These are phyloP conservation scores for Escallonia herrerae DNA, from an alignment of 129 eudicot genomes.

Conservation along the genomic window DNA sequence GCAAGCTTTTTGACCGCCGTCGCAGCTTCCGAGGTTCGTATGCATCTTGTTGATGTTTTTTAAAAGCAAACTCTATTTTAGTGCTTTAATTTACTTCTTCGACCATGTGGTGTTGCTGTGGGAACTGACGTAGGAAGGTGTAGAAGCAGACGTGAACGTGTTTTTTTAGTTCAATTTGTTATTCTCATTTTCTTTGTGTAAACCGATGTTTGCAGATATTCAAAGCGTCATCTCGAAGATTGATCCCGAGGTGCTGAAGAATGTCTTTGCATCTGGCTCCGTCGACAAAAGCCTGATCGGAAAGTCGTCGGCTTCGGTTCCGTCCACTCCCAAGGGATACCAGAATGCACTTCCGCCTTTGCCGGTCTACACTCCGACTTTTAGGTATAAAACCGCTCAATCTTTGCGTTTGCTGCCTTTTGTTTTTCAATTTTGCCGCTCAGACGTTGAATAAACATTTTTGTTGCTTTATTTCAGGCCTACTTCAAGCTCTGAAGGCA, in stretches of 20 bases:
- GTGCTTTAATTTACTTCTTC: neutral
- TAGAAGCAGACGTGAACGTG: neutral
- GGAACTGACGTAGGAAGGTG: neutral
- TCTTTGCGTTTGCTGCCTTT: neutral
- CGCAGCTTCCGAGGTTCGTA: constrained; percentile 35
- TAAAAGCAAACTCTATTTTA: neutral
- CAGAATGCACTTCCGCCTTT: neutral
- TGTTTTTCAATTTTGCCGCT: neutral
- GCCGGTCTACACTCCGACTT: constrained; percentile 27
- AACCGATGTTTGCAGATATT: constrained; percentile 25
- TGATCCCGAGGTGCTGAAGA: constrained; percentile 53
- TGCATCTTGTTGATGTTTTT: neutral
- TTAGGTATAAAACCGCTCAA: constrained; percentile 4
- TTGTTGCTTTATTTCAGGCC: neutral
- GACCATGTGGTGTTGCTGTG: neutral
- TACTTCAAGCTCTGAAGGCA: neutral
- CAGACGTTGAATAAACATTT: neutral
- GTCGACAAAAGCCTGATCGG: neutral
- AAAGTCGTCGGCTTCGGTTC: constrained; percentile 12
- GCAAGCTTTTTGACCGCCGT: constrained; percentile 36
- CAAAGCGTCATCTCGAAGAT: constrained; percentile 58
- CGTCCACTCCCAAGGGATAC: constrained; percentile 6
- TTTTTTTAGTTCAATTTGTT: neutral
- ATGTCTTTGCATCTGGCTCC: constrained; percentile 42
- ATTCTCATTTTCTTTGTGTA: neutral